Percentiles rank a stretch among this genome's conserved stretches.
Conservation (phyloP, 495 filamentous ascomycete species). For the Sordaria brevicollis region DNA sequence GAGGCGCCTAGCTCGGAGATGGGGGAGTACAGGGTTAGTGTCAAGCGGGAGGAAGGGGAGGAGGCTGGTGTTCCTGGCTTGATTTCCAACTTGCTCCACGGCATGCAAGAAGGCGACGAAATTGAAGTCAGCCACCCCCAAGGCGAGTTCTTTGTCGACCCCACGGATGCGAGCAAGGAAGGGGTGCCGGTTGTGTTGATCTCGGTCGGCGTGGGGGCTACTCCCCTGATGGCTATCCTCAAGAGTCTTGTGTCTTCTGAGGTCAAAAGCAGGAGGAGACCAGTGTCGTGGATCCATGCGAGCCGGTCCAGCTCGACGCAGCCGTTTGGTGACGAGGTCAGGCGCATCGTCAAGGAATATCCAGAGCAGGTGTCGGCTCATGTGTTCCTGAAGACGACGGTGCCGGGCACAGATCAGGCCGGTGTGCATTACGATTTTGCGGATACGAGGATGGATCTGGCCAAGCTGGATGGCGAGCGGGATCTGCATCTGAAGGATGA, state of each 20-base stretch:
- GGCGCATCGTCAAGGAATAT: conserved; percentile 34
- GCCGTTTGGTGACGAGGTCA: conserved; percentile 45
- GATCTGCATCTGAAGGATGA: conserved; percentile 43
- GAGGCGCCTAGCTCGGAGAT: conserved; percentile 36
- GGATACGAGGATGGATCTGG: conserved; percentile 42
- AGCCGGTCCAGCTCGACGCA: conserved; percentile 38
- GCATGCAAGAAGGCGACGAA: conserved; percentile 45
- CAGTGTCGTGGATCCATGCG: conserved; percentile 58
- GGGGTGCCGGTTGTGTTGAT: conserved; percentile 52
- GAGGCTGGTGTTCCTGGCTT: conserved; percentile 41
- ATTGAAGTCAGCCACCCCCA: conserved; percentile 57
- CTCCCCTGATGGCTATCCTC: conserved; percentile 56
- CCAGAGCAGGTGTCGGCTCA: conserved; percentile 25
- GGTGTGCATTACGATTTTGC: conserved; percentile 48
- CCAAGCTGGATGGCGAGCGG: conserved; percentile 37
- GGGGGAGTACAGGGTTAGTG: conserved; percentile 57
- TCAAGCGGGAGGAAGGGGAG: conserved; percentile 51
- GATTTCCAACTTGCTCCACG: conserved; percentile 62
- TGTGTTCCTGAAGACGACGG: conserved; percentile 29
- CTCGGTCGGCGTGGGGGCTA: conserved; percentile 59
- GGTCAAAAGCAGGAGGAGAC: conserved; percentile 32
- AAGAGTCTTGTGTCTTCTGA: conserved; percentile 31
- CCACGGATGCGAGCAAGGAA: conserved; percentile 24
- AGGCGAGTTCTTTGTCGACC: conserved; percentile 56
- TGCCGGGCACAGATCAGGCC: conserved; percentile 31